Percentiles rank a stretch among this genome's conserved stretches.
Evolutionary conservation across 2,329 filamentous ascomycete genomes (phyloP).

Genomic region (Botrytis hyacinthi): DNA sequence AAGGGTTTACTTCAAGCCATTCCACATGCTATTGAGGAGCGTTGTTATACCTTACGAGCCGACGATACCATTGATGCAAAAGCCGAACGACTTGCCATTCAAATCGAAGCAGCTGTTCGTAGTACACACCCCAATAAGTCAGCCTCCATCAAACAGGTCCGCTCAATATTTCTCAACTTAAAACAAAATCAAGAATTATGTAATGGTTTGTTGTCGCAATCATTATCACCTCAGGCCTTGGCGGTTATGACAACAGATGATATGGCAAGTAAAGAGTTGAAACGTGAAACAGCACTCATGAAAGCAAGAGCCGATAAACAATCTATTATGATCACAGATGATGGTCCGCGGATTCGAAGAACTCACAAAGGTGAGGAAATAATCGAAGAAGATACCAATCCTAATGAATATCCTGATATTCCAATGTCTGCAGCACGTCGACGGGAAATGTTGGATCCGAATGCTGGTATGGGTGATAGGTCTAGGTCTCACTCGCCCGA

Average conservation of each 20-base stretch:
- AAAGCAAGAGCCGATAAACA: constrained; percentile 78
- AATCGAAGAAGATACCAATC: constrained; percentile 67
- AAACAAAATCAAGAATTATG: constrained; percentile 83
- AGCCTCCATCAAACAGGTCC: constrained; percentile 62
- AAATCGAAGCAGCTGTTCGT: constrained; percentile 72
- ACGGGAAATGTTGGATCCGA: constrained; percentile 42
- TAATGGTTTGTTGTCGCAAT: constrained; percentile 69
- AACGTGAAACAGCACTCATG: constrained; percentile 72
- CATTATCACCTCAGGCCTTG: constrained; percentile 70
- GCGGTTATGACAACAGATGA: constrained; percentile 88
- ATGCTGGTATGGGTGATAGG: constrained; percentile 37
- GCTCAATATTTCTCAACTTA: constrained; percentile 78
- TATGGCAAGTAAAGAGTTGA: constrained; percentile 87
- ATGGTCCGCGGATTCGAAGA: constrained; percentile 73
- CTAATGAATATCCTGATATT: constrained; percentile 32
- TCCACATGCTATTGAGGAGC: constrained; percentile 63
- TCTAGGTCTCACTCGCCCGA: constrained; percentile 41
- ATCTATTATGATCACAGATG: constrained; percentile 74
- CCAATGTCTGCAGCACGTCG: constrained; percentile 38
- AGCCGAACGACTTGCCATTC: constrained; percentile 68
- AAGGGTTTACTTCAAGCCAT: constrained; percentile 68
- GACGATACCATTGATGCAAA: constrained; percentile 62
- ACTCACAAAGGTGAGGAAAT: constrained; percentile 96
- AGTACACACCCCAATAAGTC: constrained; percentile 53
- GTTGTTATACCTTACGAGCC: constrained; percentile 60